phyloP scores from a whole-genome alignment of 1,139 yeast genomes.

The Candida tetrigidarum region DNA sequence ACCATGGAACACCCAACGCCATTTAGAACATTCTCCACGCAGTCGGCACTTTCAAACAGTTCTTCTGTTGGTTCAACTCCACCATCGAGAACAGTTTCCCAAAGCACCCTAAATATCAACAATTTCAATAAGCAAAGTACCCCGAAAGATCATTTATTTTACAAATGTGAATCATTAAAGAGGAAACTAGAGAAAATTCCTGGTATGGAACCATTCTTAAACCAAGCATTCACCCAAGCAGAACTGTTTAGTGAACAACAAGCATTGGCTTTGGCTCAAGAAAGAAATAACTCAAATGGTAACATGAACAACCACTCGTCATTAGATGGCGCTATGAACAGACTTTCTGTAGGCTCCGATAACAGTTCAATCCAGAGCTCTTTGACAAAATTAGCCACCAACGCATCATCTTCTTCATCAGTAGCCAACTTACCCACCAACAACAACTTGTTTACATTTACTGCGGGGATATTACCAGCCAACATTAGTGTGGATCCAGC shows the following conservation, averaged over 20 bases:
- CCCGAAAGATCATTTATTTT: conserved; percentile 73
- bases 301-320: conserved; percentile 8
- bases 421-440: conserved; percentile 7
- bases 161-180: conserved; percentile 65
- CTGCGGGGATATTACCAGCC: conserved; percentile 79
- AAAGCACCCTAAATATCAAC: conserved; percentile 48
- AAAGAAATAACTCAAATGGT: conserved; percentile 14
- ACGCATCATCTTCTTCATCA: conserved; percentile 18
- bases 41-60: conserved; percentile 34
- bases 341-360: conserved; percentile 31
- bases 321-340: conserved; percentile 17
- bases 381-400: conserved; percentile 14
- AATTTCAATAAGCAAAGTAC: conserved; percentile 67
- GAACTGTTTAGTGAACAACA: conserved; percentile 75
- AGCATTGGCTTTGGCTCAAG: conserved; percentile 60
- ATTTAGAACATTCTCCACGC: conserved; percentile 43
- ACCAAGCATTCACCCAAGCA: conserved; percentile 56
- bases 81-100: conserved; percentile 38
- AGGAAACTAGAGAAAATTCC: conserved; percentile 64
- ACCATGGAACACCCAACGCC: conserved; percentile 22
- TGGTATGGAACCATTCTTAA: conserved; percentile 73
- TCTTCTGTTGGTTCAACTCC: conserved; percentile 25
- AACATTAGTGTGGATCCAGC: conserved; percentile 85
- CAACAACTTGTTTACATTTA: conserved; percentile 57
- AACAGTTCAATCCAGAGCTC: conserved; percentile 13